These are phyloP conservation scores for Amylostereum chailletii DNA, from an alignment of 1,284 basidiomycete species.

Conservation along the genomic window DNA sequence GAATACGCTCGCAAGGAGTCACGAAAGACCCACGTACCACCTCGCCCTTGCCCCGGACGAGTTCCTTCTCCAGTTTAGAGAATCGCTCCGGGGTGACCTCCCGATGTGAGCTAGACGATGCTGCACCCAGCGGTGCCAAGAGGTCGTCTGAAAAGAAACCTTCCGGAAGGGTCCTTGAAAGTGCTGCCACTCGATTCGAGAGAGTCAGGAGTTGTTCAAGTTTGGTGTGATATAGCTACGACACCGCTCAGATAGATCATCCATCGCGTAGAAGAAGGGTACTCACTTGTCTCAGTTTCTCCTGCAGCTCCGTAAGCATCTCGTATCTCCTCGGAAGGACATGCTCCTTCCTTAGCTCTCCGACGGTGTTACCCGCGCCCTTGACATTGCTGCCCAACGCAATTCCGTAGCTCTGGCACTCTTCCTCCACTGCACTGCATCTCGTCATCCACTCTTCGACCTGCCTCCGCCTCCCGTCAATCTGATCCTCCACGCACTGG, in stretches of 20 bases:
- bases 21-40: constrained; percentile 41
- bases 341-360: constrained; percentile 50
- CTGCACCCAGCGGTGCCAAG: constrained; percentile 34
- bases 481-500: constrained; percentile 60
- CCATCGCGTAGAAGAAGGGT: neutral
- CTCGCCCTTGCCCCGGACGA: constrained; percentile 73
- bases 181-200: constrained; percentile 47
- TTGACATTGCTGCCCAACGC: constrained; percentile 67
- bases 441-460: constrained; percentile 62
- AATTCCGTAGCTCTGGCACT: constrained; percentile 53
- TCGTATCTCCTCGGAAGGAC: constrained; percentile 63
- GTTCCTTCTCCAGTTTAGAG: constrained; percentile 69
- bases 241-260: neutral
- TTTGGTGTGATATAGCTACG: constrained; percentile 68
- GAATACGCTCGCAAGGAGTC: constrained; percentile 3
- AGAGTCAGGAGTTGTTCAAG: constrained; percentile 65
- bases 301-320: constrained; percentile 54
- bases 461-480: constrained; percentile 55
- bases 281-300: constrained; percentile 67
- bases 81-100: constrained; percentile 76
- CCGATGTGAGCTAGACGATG: constrained; percentile 33
- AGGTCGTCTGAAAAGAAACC: constrained; percentile 55
- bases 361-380: constrained; percentile 46
- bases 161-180: constrained; percentile 52
- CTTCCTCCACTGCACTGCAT: constrained; percentile 53